Percentiles rank a stretch among this genome's conserved stretches.
Conservation (phyloP, 2,329 filamentous ascomycete genomes). For the Aspergillus texensis region DNA sequence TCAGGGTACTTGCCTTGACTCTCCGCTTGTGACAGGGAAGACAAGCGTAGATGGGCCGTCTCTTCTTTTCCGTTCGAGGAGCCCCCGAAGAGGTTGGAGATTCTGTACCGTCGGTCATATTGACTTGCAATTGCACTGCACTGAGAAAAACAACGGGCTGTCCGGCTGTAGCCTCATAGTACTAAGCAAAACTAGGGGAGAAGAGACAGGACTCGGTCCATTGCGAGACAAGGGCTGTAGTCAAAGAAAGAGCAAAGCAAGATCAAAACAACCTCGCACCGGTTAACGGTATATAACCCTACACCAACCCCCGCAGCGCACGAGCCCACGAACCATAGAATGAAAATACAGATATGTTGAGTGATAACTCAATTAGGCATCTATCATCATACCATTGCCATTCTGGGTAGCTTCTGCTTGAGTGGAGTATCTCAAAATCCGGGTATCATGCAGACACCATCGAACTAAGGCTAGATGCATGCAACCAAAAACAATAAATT, state of each 20-base stretch:
- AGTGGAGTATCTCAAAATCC: not conserved
- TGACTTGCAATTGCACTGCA: not conserved
- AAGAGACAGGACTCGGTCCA: not conserved
- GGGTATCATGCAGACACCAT: not conserved
- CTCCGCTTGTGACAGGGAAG: constrained; percentile 1
- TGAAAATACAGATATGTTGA: not conserved
- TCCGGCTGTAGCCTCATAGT: not conserved
- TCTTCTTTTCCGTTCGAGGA: not conserved
- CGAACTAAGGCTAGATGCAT: not conserved
- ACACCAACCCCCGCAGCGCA: not conserved
- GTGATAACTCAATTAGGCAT: not conserved
- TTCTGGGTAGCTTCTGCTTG: not conserved
- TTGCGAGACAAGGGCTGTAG: not conserved
- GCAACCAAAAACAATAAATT: not conserved
- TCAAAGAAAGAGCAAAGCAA: not conserved
- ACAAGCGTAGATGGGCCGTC: not conserved
- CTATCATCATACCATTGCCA: constrained; percentile 1
- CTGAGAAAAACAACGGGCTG: not conserved
- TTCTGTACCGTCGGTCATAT: not conserved
- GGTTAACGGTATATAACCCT: not conserved
- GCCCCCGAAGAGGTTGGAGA: not conserved
- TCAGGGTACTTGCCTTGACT: not conserved
- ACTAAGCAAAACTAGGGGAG: not conserved
- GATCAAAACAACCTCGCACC: not conserved
- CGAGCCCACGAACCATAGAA: not conserved